Evolutionary conservation across 352 stramenopile species (phyloP), one percentile per base, ranked within the genome.

Genomic region (Blastocystis sp.): DNA sequence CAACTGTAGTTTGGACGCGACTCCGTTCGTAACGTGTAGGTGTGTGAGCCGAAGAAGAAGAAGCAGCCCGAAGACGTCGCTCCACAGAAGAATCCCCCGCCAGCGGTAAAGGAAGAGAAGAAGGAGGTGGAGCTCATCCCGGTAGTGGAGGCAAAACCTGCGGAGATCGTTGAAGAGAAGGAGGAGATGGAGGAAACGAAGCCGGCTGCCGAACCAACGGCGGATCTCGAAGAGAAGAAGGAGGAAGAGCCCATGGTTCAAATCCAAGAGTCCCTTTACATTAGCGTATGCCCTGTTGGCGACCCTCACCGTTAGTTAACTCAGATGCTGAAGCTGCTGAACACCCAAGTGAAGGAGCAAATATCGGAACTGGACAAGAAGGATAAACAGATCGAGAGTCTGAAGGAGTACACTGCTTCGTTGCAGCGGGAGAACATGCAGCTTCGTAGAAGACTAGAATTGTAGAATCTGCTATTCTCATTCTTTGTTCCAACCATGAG

Each of bases 401-500:
- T 69, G 28, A 84, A 66, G 41, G 14, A 84, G 34, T 53, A 69
- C 5, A 38, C 70, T 23, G 52, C 38, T 2, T 17, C 74, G 14
- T 34, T 84, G 1, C 74, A 84, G 74, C 67, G 48, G 43, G 74
- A 84, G 56, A 84, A 84, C 21, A 28, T n/a, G 41, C 19, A 69
- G 38, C 56, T 84, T 62, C 52, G 56, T 62, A 62, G 56, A 41
- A 84, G 38, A 28, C 48, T 61, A 28, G 45, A 41, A 56, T 38
- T 53, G 60, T 84, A 84, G 56, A 41, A 19, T 81, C 23, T 79
- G 59, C 62, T 41, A n/a, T 79, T 34, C 23, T n/a, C 52, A 77
- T 45, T 41, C 66, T 61, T 84, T 84, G 40, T 84, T 52, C 43
- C 52, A 43, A 10, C 10, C n/a, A 84, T 84, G 74, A 84, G 69